phyloP scores from a whole-genome alignment of 352 stramenopile genomes.

The Globisporangium uncinulatum region DNA sequence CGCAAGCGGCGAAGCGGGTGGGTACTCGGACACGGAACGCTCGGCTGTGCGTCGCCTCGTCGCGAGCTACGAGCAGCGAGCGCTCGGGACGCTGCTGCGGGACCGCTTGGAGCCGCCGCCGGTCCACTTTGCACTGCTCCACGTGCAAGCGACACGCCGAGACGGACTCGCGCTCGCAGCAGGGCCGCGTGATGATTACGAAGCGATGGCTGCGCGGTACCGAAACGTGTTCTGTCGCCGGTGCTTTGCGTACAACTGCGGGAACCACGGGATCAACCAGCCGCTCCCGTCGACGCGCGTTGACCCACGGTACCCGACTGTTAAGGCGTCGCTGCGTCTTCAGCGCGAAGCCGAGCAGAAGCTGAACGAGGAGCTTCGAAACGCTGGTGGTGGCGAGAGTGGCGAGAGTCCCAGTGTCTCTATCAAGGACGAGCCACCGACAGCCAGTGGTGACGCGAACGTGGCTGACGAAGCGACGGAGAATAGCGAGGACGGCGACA shows the following conservation, averaged over 20 bases:
- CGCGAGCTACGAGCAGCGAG: constrained; percentile 1
- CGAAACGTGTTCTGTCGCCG: constrained; percentile 64
- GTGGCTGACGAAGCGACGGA: neutral
- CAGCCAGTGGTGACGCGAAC: neutral
- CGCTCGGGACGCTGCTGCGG: constrained; percentile 14
- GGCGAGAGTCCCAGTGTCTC: neutral
- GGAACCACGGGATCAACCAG: constrained; percentile 57
- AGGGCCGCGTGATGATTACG: neutral
- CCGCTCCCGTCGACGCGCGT: constrained; percentile 33
- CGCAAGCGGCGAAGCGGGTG: neutral
- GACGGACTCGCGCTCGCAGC: constrained; percentile 9
- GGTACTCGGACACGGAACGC: neutral
- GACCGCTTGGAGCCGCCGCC: constrained; percentile 25
- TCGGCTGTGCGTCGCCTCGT: constrained; percentile 4
- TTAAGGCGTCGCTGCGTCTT: constrained; percentile 39
- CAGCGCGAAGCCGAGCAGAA: constrained; percentile 12
- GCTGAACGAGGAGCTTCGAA: constrained; percentile 2
- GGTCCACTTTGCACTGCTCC: constrained; percentile 24
- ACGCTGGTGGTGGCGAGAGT: neutral
- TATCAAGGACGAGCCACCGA: neutral
- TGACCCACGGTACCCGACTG: constrained; percentile 48
- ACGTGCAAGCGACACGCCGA: constrained; percentile 9
- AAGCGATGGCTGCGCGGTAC: constrained; percentile 31
- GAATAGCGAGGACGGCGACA: neutral
- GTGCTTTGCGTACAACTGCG: constrained; percentile 75